Percentiles rank a stretch among this genome's conserved stretches.
Evolutionary conservation across 2,329 filamentous ascomycete genomes (phyloP).

Genomic region (Penicillium decumbens): DNA sequence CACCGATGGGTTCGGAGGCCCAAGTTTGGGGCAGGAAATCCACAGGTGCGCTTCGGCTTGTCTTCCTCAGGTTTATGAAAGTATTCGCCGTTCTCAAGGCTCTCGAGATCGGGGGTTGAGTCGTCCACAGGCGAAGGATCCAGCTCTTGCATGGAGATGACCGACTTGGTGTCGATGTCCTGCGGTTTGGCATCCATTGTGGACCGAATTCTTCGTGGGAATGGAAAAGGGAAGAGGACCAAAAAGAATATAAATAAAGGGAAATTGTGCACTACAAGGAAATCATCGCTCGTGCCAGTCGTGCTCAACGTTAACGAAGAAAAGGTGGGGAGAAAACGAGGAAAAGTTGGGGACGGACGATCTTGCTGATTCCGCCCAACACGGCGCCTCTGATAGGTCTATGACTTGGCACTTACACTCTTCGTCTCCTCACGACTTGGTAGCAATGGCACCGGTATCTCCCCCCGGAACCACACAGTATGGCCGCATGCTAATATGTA

Average conservation of each 20-base stretch:
- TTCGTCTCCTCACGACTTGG: not conserved
- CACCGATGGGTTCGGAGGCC: conserved; percentile 66
- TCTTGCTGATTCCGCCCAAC: conserved; percentile 12
- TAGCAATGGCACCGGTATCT: conserved; percentile 33
- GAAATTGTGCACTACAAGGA: conserved; percentile 10
- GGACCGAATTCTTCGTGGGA: conserved; percentile 14
- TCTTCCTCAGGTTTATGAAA: conserved; percentile 27
- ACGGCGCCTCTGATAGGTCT: conserved; percentile 14
- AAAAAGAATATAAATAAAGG: not conserved
- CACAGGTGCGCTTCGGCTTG: conserved; percentile 10
- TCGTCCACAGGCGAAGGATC: conserved; percentile 77
- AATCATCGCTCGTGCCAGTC: conserved; percentile 13
- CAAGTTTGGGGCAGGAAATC: conserved; percentile 24
- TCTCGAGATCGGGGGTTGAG: conserved; percentile 44
- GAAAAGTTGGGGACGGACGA: conserved; percentile 15
- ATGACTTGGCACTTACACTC: not conserved
- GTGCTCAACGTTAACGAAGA: not conserved
- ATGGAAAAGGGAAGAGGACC: not conserved
- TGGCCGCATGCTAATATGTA: not conserved
- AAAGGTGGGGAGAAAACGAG: conserved; percentile 4
- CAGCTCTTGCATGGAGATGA: conserved; percentile 67
- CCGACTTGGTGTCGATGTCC: conserved; percentile 42
- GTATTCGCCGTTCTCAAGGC: conserved; percentile 51
- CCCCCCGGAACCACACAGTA: not conserved
- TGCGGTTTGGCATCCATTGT: conserved; percentile 20